phyloP scores from a whole-genome alignment of 169 alveolate genomes.

The Babesia divergens region DNA sequence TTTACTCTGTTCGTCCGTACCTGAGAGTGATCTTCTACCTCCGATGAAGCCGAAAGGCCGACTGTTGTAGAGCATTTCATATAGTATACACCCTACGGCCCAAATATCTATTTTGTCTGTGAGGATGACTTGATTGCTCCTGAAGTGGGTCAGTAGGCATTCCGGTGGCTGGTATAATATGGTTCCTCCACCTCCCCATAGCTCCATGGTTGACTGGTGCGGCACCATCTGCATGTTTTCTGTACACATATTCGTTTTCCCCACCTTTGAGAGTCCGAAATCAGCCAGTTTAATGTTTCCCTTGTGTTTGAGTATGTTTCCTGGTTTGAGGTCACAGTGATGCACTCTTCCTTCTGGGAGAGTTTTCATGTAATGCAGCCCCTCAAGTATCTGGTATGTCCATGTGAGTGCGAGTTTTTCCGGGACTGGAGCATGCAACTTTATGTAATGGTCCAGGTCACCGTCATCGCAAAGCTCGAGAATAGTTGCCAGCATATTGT shows the following conservation, averaged over 20 bases:
- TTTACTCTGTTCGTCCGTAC: constrained; percentile 8
- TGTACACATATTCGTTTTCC: neutral
- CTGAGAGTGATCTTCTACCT: constrained; percentile 52
- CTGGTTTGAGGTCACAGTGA: constrained; percentile 86
- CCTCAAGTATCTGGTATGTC: constrained; percentile 85
- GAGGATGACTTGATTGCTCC: constrained; percentile 65
- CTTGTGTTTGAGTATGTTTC: constrained; percentile 81
- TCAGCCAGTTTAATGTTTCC: constrained; percentile 87
- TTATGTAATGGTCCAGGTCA: constrained; percentile 83
- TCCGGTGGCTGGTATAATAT: constrained; percentile 90
- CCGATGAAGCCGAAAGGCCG: constrained; percentile 64
- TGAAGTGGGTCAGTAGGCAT: constrained; percentile 73
- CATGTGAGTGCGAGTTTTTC: constrained; percentile 84
- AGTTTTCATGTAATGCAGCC: constrained; percentile 76
- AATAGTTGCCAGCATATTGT: constrained; percentile 80
- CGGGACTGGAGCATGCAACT: constrained; percentile 82
- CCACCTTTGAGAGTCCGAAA: constrained; percentile 81
- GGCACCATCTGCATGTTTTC: constrained; percentile 47
- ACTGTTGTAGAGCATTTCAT: constrained; percentile 82
- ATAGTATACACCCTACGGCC: constrained; percentile 89
- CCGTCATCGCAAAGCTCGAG: constrained; percentile 84
- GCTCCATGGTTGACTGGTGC: constrained; percentile 67
- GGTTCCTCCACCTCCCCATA: constrained; percentile 89
- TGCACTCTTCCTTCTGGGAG: constrained; percentile 83
- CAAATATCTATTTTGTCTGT: constrained; percentile 85